These are phyloP conservation scores for Neckera pumila DNA, from an alignment of 225 moss, liverwort and hornwort genomes.

Conservation along the genomic window DNA sequence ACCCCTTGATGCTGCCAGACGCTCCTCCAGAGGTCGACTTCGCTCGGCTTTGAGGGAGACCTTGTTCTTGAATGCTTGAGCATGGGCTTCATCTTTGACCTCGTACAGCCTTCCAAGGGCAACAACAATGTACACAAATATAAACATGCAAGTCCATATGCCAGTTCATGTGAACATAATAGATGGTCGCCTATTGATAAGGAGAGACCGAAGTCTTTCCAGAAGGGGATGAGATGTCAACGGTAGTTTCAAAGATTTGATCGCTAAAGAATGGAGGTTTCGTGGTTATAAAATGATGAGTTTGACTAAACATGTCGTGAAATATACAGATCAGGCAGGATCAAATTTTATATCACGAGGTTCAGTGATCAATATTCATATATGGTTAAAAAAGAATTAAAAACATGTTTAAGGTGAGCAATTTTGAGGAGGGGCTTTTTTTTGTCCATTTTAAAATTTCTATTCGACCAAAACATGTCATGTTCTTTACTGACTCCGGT, in stretches of 20 bases:
- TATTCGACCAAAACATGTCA: not conserved
- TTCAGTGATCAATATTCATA: not conserved
- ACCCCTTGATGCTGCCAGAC: constrained; percentile 25
- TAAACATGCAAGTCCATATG: not conserved
- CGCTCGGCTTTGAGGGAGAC: constrained; percentile 55
- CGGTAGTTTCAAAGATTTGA: not conserved
- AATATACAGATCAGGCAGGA: not conserved
- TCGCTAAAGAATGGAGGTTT: not conserved
- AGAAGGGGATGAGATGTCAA: not conserved
- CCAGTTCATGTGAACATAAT: not conserved
- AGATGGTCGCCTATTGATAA: not conserved
- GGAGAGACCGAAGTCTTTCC: not conserved
- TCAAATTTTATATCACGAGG: not conserved
- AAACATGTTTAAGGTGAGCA: not conserved
- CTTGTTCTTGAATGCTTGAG: constrained; percentile 77
- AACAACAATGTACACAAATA: not conserved
- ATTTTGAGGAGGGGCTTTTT: not conserved
- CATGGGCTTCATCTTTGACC: constrained; percentile 83
- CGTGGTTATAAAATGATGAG: not conserved
- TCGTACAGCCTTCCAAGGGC: constrained; percentile 45
- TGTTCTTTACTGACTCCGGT: not conserved
- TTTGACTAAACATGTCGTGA: not conserved
- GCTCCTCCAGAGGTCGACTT: constrained; percentile 52
- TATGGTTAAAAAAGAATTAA: not conserved
- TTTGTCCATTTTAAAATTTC: not conserved